Conservation (phyloP, 306 rosid genomes). For the Acacia crassicarpa region DNA sequence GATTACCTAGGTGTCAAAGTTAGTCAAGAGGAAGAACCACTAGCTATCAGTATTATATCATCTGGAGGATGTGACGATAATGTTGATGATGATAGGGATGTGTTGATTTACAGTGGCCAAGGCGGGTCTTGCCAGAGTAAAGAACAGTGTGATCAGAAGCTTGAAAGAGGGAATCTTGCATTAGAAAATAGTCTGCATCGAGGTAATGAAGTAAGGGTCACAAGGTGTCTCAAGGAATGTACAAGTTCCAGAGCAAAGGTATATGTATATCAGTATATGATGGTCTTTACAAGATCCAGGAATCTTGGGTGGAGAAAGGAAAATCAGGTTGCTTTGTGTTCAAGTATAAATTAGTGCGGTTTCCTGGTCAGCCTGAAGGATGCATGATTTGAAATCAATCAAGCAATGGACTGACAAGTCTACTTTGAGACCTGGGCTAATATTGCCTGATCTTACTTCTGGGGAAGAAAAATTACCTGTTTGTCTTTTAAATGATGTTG, state of each 20-base stretch:
- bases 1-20: conserved; percentile 68
- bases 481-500: conserved; percentile 88
- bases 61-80: conserved; percentile 88
- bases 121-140: conserved; percentile 58
- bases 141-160: conserved; percentile 3
- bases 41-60: conserved; percentile 86
- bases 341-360: conserved; percentile 63
- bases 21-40: conserved; percentile 71
- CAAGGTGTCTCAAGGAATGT: conserved; percentile 67
- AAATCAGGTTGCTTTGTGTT: conserved; percentile 74
- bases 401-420: conserved; percentile 68
- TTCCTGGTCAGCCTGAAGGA: conserved; percentile 68
- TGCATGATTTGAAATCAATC: conserved; percentile 62
- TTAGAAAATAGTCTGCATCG: conserved; percentile 43
- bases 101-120: conserved; percentile 86
- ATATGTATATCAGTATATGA: conserved; percentile 72
- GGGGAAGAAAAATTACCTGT: conserved; percentile 86
- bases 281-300: conserved; percentile 34
- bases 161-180: no score
- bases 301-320: conserved; percentile 85
- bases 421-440: conserved; percentile 61
- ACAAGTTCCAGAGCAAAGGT: conserved; percentile 63
- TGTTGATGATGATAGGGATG: conserved; percentile 58
- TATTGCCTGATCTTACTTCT: conserved; percentile 82
- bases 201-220: conserved; percentile 78